Evolutionary conservation across 208 protist genomes (phyloP), one percentile per base, ranked within the genome.

Genomic region (Trypanosoma theileri): DNA sequence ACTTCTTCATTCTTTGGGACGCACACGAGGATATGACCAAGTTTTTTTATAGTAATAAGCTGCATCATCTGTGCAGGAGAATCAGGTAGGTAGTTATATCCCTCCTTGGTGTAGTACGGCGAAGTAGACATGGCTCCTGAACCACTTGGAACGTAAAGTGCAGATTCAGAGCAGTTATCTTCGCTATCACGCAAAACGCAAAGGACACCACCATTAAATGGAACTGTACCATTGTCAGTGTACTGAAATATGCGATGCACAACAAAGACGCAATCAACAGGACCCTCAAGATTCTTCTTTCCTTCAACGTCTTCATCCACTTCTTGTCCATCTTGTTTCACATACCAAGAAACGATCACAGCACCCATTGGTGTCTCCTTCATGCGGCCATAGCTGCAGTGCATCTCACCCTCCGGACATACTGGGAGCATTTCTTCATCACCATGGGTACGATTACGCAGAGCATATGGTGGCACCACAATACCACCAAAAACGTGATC

Each of bases 161-260:
- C 77, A 0, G 90, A 96, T 63, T 93, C 87, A 35, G 87, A 93
- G 81, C 87, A 93, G 76, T 93, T 92, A 72, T 96, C 90, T 54
- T 93, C 87, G 10, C 82, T 91, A 77, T 96, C 90, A 59, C 90
- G 90, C 45, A 96, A 66, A 31, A 96, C 85, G 50, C 90, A 96
- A 13, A 93, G 72, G 11, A 96, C 84, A 59, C 90, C 90, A 67
- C 75, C 84, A 11, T 71, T 51, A 72, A 88, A 92, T 7, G 84
- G 74, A 51, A 80, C 63, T 44, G 77, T 81, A 52, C 90, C 90
- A 75, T 86, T 88, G 73, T 96, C 90, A 12, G 87, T 92, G 80
- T 92, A 96, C 79, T 96, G 90, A 75, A 92, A 93, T n/a, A 96
- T 60, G 62, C 80, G 85, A 64, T 89, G 87, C n/a, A 80, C 82